Evolutionary conservation across 306 rosid species (phyloP), one percentile per base, ranked within the genome.

Genomic region (Dicorynia guianensis): DNA sequence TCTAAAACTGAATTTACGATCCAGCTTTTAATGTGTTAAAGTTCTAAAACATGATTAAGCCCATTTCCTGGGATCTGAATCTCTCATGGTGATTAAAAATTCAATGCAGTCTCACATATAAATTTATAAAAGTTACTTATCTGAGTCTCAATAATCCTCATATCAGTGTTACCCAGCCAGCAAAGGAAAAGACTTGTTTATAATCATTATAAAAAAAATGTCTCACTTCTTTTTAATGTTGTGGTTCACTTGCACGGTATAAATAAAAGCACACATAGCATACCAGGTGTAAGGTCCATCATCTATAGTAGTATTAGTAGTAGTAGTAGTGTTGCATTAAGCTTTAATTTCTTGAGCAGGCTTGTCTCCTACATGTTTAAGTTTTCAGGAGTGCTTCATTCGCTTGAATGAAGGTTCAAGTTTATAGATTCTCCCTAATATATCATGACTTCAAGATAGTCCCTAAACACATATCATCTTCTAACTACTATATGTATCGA

Each of bases 1-100:
- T 68, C 15, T 43, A 39, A 57, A 79, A 38, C 53, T 57, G 25
- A 63, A 64, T 64, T 55, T 39, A 33, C 48, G 64, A 55, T 53
- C 74, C 20, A 25, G 44, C 12, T 10, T 30, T n/a, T 74, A 7
- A 39, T 42, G 7, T 61, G 60, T 52, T 40, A 20, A 25, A 48
- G 18, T 40, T 64, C 59, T 68, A 61, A 61, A 13, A 74, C 71
- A 63, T 52, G 30, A 60, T 62, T 36, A 10, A 40, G 7, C 14
- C 58, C 76, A 61, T 78, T 42, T 20, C 39, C 25, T 50, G 55
- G 56, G n/a, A 67, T 38, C 14, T 38, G 53, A 19, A 55, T 52
- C 17, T 68, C 17, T 39, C 17, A 18, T 69, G 62, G 11, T 12
- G 38, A 19, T 9, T 19, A 20, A 38, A 52, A 42, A 38, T 54